Conservation (phyloP, 148 eudicot genomes). For the Rhododendron simsii region DNA sequence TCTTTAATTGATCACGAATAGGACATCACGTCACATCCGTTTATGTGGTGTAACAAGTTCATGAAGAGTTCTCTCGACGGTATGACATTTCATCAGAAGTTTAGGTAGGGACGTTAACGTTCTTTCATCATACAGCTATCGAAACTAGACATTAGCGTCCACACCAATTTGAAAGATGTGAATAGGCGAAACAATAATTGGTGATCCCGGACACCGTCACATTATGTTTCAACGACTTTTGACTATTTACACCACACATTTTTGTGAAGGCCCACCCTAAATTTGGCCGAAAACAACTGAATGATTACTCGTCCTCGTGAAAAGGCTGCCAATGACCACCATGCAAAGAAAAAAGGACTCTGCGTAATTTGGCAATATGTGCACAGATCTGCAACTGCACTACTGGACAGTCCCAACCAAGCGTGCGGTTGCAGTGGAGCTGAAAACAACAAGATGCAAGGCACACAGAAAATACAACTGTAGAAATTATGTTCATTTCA, state of each 20-base stretch:
- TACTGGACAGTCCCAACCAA: background rate
- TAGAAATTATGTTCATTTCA: too few relatives aligned
- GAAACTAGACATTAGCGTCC: background rate
- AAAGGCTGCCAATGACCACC: background rate
- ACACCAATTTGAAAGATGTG: background rate
- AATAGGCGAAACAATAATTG: background rate
- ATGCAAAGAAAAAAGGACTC: background rate
- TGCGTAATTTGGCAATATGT: background rate
- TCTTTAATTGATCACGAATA: too few relatives aligned
- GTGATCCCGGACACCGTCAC: background rate
- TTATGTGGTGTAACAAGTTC: background rate
- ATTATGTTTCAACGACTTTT: background rate
- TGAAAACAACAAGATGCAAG: background rate
- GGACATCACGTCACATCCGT: too few relatives aligned
- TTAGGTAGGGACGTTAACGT: too few relatives aligned
- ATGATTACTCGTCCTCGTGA: background rate
- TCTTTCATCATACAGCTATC: background rate
- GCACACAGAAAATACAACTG: too few relatives aligned
- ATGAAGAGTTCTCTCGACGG: too few relatives aligned
- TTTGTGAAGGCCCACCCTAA: too few relatives aligned
- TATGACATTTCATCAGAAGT: too few relatives aligned
- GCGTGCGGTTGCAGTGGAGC: conserved; percentile 1
- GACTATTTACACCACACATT: too few relatives aligned
- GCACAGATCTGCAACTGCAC: background rate
- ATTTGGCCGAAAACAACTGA: too few relatives aligned